Evolutionary conservation across 2,329 filamentous ascomycete genomes (phyloP), one percentile per base, ranked within the genome.

Genomic region (Alternaria infectoria): DNA sequence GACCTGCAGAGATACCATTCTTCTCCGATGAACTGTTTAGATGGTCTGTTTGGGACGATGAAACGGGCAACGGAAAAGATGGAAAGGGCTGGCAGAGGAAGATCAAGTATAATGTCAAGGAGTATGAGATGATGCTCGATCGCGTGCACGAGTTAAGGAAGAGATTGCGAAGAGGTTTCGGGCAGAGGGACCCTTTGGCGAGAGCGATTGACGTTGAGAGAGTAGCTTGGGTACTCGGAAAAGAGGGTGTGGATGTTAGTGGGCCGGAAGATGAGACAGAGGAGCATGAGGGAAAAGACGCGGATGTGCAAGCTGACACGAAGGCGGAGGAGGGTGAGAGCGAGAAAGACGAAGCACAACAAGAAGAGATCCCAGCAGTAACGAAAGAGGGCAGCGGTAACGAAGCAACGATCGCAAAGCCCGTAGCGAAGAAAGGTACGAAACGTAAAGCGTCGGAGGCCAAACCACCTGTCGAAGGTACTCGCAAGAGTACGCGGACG

Each of bases 1-100:
- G 89, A 63, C 85, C 89, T 0, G 77, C 82, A 0, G 79, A 81
- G 12, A 83, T 89, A 52, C 86, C 91, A 2, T 95, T 95, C 83
- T 95, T 95, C 80, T 91, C 89, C 3, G 93, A 96, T 73, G 92
- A 96, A 79, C 85, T 90, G 4, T 95, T 89, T 74, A 86, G 89
- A 68, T 95, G 91, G 91, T 80, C 91, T 6, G 87, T 87, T 71
- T 87, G 86, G 74, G 77, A 79, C 45, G 73, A 75, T n/a, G 84
- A 84, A 21, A 21, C 8, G 3, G 19, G 46, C 2, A 52, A 45
- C 10, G 28, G 1, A 17, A 62, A 58, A 28, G 28, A 46, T 0
- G 80, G 81, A 44, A 84, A 82, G 23, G 81, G 77, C 0, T 86
- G 84, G 85, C 76, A 81, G 36, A 73, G 82, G 57, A 78, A 77